phyloP scores from a whole-genome alignment of 148 eudicot species.

The Fagopyrum homotropicum region DNA sequence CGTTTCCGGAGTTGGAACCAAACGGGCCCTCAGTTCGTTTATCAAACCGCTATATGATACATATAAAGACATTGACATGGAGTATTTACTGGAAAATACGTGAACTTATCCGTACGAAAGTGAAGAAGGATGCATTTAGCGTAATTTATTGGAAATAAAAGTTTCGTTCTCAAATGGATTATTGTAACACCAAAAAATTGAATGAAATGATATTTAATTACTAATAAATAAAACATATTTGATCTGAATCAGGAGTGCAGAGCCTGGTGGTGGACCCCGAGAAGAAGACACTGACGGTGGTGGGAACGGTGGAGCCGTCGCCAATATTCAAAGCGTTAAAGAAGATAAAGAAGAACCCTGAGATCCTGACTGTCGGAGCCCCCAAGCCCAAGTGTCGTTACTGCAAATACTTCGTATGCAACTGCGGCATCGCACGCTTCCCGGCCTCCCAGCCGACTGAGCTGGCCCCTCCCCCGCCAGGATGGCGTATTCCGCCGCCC shows the following conservation, averaged over 20 bases:
- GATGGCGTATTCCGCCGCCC: neutral
- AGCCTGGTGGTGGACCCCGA: conserved; percentile 16
- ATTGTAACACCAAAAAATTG: too few species aligned
- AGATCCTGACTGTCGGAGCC: conserved; percentile 16
- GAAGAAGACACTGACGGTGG: conserved; percentile 17
- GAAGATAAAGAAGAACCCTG: conserved; percentile 19
- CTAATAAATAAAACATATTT: too few species aligned
- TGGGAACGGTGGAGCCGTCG: conserved; percentile 21
- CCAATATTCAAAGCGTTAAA: conserved; percentile 19
- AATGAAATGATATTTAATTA: too few species aligned
- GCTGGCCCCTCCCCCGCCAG: conserved; percentile 1
- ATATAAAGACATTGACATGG: too few species aligned
- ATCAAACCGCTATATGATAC: too few species aligned
- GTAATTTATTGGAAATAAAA: too few species aligned
- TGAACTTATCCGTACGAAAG: too few species aligned
- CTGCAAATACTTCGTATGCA: neutral
- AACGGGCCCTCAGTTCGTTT: too few species aligned
- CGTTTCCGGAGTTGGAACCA: too few species aligned
- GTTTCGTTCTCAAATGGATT: too few species aligned
- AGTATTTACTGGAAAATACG: too few species aligned
- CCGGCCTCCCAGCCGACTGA: neutral
- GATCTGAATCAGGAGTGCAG: conserved; percentile 10
- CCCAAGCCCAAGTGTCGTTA: conserved; percentile 10
- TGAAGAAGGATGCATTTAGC: too few species aligned
- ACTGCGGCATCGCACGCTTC: neutral